Evolutionary conservation across 139 green algal genomes (phyloP), one percentile per base, ranked within the genome.

Genomic region (Chlorella sp.): DNA sequence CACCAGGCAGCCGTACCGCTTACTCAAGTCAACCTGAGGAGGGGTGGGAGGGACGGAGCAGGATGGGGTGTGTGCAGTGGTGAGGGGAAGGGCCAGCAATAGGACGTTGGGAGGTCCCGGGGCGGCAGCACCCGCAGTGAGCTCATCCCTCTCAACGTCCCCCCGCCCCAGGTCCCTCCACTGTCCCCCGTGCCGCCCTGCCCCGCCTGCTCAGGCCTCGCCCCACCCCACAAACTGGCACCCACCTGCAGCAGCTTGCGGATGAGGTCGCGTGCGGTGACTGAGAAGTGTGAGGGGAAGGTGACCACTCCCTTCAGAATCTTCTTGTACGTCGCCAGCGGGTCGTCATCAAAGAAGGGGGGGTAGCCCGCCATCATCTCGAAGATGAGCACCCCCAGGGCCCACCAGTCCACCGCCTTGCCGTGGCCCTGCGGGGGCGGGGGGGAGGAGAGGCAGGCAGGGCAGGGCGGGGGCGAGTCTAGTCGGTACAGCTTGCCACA

Each of bases 251-350:
- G 91, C 88, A 98, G 91, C 69, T 88, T 81, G 15, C 93, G 82
- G 0, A 98, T 83, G 12, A 98, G 88, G 92, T 97, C 95, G 7
- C 88, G 76, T 0, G 85, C 94, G 1, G 57, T 91, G 0, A 87
- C 37, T 1, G 87, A 86, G 32, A 91, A 60, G 71, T 93, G 60
- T 0, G 78, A 32, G 0, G 91, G 88, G 24, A 92, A 69, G 87
- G 40, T 78, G 19, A 78, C 76, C 82, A 28, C 64, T 18, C 64
- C 83, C 82, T 80, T 83, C 7, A 91, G 39, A 61, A 96, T 94
- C 78, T 94, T 95, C 89, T 97, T 93, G 90, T 98, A 97, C 30
- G 96, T 98, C 2, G 97, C 91, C 91, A 98, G 97, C 91, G 98
- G 96, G 81, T 87, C 94, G 42, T 66, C 93, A 24, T 81, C 93